Conservation (phyloP, 768 basidiomycete species). For the Tulasnella sp. region DNA sequence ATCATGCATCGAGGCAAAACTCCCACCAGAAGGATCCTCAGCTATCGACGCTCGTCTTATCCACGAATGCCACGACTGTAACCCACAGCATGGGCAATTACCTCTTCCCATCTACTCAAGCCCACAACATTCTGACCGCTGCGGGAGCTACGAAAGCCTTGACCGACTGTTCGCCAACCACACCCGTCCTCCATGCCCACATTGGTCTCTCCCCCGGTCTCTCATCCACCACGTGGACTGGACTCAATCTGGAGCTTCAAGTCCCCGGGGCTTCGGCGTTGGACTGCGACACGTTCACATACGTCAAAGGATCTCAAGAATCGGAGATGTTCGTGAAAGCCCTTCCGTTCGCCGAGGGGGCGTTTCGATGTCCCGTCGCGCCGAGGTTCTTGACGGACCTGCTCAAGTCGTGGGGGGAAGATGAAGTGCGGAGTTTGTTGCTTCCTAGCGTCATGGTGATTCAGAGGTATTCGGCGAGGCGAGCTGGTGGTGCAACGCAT, state of each 20-base stretch:
- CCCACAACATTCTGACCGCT: background rate
- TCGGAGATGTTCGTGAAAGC: background rate
- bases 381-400: slow-evolving; percentile 1
- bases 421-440: background rate
- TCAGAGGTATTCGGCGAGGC: slow-evolving; percentile 6
- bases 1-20: background rate
- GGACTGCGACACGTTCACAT: slow-evolving; percentile 1
- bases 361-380: background rate
- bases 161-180: background rate
- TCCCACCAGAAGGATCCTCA: no score
- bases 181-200: slow-evolving; percentile 1
- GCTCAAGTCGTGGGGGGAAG: background rate
- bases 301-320: background rate
- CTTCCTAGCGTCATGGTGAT: slow-evolving; percentile 2
- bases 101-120: background rate
- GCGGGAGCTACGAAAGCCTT: background rate
- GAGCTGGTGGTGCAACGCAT: background rate
- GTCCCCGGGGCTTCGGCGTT: background rate
- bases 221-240: background rate
- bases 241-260: background rate
- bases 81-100: background rate
- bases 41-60: background rate
- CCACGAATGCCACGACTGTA: background rate
- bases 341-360: background rate
- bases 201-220: background rate